Conservation (phyloP, 805 yeast genomes). For the Maudiozyma pseudohumilis region DNA sequence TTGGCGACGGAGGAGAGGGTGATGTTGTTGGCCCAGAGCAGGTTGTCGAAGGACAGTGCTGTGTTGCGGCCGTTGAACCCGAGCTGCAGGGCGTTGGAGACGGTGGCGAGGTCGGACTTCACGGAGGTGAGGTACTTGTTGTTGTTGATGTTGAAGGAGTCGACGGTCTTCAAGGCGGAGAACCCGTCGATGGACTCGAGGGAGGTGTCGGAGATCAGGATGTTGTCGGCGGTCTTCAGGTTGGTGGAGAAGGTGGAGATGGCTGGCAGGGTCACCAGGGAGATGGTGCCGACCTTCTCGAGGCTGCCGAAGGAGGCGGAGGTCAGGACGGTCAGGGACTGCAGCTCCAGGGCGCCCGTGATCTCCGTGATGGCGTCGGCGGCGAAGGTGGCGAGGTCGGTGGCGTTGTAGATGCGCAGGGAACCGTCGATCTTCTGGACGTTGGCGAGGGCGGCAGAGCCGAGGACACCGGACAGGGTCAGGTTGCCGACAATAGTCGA, state of each 20-base stretch:
- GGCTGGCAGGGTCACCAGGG: constrained; percentile 80
- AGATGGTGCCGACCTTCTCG: constrained; percentile 70
- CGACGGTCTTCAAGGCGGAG: constrained; percentile 33
- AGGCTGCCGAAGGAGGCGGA: constrained; percentile 68
- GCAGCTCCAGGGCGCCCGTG: constrained; percentile 56
- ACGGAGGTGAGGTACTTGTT: constrained; percentile 65
- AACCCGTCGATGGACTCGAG: constrained; percentile 60
- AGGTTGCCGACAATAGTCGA: constrained; percentile 72
- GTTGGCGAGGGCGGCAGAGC: constrained; percentile 59
- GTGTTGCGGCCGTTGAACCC: constrained; percentile 77
- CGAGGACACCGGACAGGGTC: constrained; percentile 53
- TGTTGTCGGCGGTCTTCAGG: constrained; percentile 60
- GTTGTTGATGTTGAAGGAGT: constrained; percentile 78
- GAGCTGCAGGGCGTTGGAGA: constrained; percentile 64
- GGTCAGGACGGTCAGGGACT: constrained; percentile 53
- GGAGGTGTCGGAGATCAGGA: constrained; percentile 65
- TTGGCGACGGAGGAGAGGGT: constrained; percentile 72
- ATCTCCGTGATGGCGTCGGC: constrained; percentile 75
- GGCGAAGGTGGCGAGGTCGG: constrained; percentile 48
- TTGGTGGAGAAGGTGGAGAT: constrained; percentile 59
- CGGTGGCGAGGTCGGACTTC: constrained; percentile 62
- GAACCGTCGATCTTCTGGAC: constrained; percentile 73
- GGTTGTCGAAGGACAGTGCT: constrained; percentile 54
- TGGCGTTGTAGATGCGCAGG: constrained; percentile 55
- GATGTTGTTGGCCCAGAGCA: constrained; percentile 79